Evolutionary conservation across 257 asterid genomes (phyloP).

Genomic region (Solanum medicagineum): DNA sequence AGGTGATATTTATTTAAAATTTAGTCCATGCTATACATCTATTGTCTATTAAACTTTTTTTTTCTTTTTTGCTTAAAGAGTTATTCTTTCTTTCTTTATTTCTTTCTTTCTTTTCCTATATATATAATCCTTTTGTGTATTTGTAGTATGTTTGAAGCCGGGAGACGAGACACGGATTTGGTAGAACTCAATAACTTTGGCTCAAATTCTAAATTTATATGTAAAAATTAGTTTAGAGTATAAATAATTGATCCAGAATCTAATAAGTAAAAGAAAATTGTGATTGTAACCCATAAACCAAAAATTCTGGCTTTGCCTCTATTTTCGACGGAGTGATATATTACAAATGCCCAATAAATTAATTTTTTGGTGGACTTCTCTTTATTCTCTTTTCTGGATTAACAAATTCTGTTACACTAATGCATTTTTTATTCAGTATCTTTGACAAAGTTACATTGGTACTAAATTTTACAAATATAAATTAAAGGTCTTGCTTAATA

Average conservation of each 20-base stretch:
- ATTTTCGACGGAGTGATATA: not conserved
- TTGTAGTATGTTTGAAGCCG: not conserved
- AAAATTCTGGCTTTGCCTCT: not conserved
- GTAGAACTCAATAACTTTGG: not conserved
- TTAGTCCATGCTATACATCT: not conserved
- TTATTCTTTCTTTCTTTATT: not conserved
- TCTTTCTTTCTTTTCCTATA: not conserved
- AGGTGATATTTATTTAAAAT: not conserved
- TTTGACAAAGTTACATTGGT: not conserved
- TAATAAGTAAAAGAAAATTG: not conserved
- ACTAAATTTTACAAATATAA: not conserved
- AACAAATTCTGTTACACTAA: not conserved
- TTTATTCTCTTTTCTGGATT: not conserved
- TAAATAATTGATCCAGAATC: not conserved
- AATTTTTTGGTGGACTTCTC: not conserved
- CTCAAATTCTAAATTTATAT: accelerated
- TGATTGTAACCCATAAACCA: not conserved
- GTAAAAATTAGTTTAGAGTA: not conserved
- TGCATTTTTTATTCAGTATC: not conserved
- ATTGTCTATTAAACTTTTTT: not conserved
- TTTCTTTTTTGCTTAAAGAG: not conserved
- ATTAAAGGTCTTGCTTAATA: not conserved
- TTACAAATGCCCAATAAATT: not conserved
- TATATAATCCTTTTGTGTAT: not conserved
- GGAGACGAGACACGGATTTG: accelerated